These are phyloP conservation scores for Mucor plumbeus DNA, from an alignment of 371 early-diverging fungal genomes.

Conservation along the genomic window DNA sequence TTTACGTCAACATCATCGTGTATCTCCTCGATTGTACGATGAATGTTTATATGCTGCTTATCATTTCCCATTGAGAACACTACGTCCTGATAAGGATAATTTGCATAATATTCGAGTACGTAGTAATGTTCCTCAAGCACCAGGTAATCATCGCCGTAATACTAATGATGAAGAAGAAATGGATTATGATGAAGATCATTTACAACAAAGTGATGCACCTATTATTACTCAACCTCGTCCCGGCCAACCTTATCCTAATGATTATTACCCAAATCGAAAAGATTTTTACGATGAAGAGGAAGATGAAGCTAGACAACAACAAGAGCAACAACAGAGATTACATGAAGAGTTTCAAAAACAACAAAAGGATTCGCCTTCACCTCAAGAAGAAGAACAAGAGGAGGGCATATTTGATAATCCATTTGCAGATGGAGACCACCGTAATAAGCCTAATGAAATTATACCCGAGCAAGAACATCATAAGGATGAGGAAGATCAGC, in stretches of 20 bases:
- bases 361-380: neutral
- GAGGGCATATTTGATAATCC: conserved; percentile 11
- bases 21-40: conserved; percentile 59
- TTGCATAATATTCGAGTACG: conserved; percentile 46
- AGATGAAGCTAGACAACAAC: conserved; percentile 5
- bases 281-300: conserved; percentile 15
- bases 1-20: conserved; percentile 63
- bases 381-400: neutral
- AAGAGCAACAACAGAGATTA: conserved; percentile 14
- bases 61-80: conserved; percentile 61
- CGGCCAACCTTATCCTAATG: conserved; percentile 27
- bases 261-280: conserved; percentile 16
- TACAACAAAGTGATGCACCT: conserved; percentile 16
- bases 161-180: conserved; percentile 47
- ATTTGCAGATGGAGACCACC: conserved; percentile 1
- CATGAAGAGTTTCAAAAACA: conserved; percentile 12
- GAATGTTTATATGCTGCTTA: conserved; percentile 71
- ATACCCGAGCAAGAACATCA: conserved; percentile 1
- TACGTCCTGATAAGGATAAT: conserved; percentile 53
- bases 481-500: conserved; percentile 5
- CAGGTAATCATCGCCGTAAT: neutral
- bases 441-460: neutral
- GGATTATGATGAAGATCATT: conserved; percentile 51
- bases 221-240: conserved; percentile 15
- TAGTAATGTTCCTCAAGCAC: conserved; percentile 15